Percentiles rank a stretch among this genome's conserved stretches.
phyloP scores from a whole-genome alignment of 352 stramenopile species.

The Pythium sp. region DNA sequence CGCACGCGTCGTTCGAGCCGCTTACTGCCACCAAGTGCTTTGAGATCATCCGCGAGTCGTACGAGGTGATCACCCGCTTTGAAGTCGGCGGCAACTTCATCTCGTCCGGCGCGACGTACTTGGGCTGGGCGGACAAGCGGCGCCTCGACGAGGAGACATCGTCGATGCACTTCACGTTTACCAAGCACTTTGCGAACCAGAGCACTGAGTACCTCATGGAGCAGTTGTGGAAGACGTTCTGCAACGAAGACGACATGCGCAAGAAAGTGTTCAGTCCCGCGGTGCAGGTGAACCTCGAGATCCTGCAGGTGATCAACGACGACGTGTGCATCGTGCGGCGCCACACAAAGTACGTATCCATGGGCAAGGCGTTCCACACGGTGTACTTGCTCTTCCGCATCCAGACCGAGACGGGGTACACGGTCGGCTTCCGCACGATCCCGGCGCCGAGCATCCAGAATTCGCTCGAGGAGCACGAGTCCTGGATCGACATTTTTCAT shows the following conservation, averaged over 20 bases:
- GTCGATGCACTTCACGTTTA: constrained; percentile 65
- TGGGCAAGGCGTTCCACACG: constrained; percentile 58
- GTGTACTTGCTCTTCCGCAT: constrained; percentile 71
- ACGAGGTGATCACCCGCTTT: constrained; percentile 50
- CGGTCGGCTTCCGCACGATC: constrained; percentile 67
- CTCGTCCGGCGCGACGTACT: constrained; percentile 42
- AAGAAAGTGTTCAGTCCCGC: constrained; percentile 46
- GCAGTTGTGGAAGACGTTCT: constrained; percentile 48
- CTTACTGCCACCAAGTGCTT: constrained; percentile 31
- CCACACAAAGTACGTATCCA: constrained; percentile 48
- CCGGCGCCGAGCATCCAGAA: constrained; percentile 44
- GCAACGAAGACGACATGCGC: constrained; percentile 46
- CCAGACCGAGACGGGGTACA: constrained; percentile 48
- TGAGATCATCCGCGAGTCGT: constrained; percentile 53
- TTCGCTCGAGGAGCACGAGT: constrained; percentile 41
- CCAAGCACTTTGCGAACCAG: constrained; percentile 38
- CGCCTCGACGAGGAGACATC: constrained; percentile 35
- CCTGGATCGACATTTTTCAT: constrained; percentile 70
- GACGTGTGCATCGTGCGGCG: constrained; percentile 55
- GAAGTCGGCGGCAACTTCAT: constrained; percentile 40
- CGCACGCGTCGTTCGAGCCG: constrained; percentile 34
- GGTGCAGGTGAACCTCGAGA: constrained; percentile 42
- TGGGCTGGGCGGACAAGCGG: constrained; percentile 63
- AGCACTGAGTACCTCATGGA: constrained; percentile 36
- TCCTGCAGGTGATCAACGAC: constrained; percentile 46